Percentiles rank a stretch among this genome's conserved stretches.
Conservation (phyloP, 2,329 filamentous ascomycete genomes). For the Fusarium sp. region DNA sequence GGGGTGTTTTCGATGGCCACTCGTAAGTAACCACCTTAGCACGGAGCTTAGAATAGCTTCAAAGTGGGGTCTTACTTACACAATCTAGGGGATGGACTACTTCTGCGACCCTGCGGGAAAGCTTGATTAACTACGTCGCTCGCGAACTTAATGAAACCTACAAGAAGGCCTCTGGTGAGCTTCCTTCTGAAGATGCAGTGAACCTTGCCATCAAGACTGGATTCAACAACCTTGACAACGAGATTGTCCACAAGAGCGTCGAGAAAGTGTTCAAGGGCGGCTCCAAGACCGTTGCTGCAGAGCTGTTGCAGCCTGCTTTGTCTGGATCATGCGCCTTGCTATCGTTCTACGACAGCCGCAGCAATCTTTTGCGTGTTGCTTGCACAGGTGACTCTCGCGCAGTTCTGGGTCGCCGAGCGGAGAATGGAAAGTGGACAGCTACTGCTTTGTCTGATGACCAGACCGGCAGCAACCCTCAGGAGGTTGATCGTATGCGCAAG, state of each 20-base stretch:
- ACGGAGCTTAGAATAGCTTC: neutral
- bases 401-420: conserved; percentile 83
- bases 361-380: conserved; percentile 90
- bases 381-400: conserved; percentile 97
- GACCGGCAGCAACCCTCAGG: conserved; percentile 88
- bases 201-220: conserved; percentile 93
- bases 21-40: conserved; percentile 68
- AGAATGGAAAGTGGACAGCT: conserved; percentile 91
- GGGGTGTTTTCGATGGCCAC: conserved; percentile 98
- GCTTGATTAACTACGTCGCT: conserved; percentile 91
- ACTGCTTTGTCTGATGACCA: conserved; percentile 92
- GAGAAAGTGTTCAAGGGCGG: conserved; percentile 90
- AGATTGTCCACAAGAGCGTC: conserved; percentile 94
- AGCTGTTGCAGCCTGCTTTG: conserved; percentile 90
- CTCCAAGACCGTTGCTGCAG: conserved; percentile 90
- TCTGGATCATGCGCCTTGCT: conserved; percentile 97
- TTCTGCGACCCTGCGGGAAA: conserved; percentile 93
- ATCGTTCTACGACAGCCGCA: conserved; percentile 92
- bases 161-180: conserved; percentile 73
- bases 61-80: conserved; percentile 15
- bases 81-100: conserved; percentile 89
- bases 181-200: conserved; percentile 82
- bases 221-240: conserved; percentile 88
- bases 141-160: conserved; percentile 94
- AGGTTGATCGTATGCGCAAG: conserved; percentile 83